A percentile compares a stretch with the other conserved stretches of the same genome.
These are phyloP conservation scores for Tanozyma kutaoensis DNA, from an alignment of 805 yeast genomes.

Conservation along the genomic window DNA sequence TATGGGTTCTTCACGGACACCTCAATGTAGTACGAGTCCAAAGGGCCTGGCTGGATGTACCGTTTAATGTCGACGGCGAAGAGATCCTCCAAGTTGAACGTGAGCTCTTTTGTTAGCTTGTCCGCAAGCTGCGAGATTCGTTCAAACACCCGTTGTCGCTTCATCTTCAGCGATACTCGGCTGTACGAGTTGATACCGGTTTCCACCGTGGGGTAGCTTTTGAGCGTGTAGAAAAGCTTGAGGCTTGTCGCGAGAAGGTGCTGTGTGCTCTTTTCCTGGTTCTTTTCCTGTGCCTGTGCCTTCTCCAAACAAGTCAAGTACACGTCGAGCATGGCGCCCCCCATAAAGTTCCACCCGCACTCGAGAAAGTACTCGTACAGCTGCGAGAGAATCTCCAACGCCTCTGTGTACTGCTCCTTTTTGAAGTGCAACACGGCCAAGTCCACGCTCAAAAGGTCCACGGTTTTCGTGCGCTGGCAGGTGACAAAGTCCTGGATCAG, in stretches of 20 bases:
- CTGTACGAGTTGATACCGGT: slow-evolving; percentile 16
- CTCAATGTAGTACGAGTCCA: no score
- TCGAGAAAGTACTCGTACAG: slow-evolving; percentile 56
- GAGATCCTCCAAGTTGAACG: slow-evolving; percentile 19
- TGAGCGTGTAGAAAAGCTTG: slow-evolving; percentile 22
- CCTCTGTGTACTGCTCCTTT: slow-evolving; percentile 39
- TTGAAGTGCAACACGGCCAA: slow-evolving; percentile 60
- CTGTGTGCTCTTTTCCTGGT: no score
- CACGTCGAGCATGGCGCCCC: slow-evolving; percentile 48
- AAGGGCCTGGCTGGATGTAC: slow-evolving; percentile 18
- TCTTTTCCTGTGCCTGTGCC: slow-evolving; percentile 9
- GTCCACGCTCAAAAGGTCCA: slow-evolving; percentile 66
- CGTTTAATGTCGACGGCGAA: slow-evolving; percentile 24
- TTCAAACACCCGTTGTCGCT: slow-evolving; percentile 8
- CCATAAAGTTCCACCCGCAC: slow-evolving; percentile 67
- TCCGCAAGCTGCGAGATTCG: slow-evolving; percentile 8
- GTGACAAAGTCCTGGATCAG: slow-evolving; percentile 39
- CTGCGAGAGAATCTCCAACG: slow-evolving; percentile 50
- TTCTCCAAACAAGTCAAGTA: slow-evolving; percentile 58
- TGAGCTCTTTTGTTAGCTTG: slow-evolving; percentile 7
- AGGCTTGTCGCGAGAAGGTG: slow-evolving; percentile 27
- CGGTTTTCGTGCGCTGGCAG: slow-evolving; percentile 46
- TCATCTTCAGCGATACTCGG: slow-evolving; percentile 1
- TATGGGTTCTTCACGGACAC: no score
- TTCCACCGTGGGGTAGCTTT: slow-evolving; percentile 1